Evolutionary conservation across 2,329 filamentous ascomycete genomes (phyloP), one percentile per base, ranked within the genome.

Genomic region (Rhytidhysteron rufulum): DNA sequence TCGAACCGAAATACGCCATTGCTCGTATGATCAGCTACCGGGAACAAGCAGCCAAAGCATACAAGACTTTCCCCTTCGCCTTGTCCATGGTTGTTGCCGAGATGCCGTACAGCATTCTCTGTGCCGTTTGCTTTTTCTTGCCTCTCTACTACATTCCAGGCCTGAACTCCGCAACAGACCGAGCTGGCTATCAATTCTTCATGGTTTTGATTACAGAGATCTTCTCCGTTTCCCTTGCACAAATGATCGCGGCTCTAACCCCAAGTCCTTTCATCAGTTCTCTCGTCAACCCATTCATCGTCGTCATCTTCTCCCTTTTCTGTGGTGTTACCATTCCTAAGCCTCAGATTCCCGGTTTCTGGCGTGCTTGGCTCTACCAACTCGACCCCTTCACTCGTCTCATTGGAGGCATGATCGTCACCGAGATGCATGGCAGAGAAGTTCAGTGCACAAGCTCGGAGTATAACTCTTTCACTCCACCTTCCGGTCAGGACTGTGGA

Each of bases 161-260:
- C 0, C 80, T 95, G 60, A 78, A 83, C 51, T 56, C 63, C 3
- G 75, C 75, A 0, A 66, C 80, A 1, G 75, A 72, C 2, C 79
- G 86, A 4, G 86, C 88, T 0, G 89, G 88, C 0, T 93, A 90
- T 65, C 86, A 91, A 60, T 94, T 94, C 75, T 72, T 95, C 59
- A 88, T 94, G 69, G 68, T 94, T 4, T 74, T 95, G 39, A 76
- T 91, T 53, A 91, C 86, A 0, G 88, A 95, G 61, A 63, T 94
- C 35, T 95, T 95, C 68, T 82, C 85, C 7, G 84, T 94, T 29
- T 88, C 86, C 0, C 71, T 95, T 2, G 88, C 78, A 3, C 89
- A 68, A 59, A 79, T 79, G 41, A 75, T 95, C 4, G 83, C 86
- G 0, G 82, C 89, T 0, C 67, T 91, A 41, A 93, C 88, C 0